These are phyloP conservation scores for Fraxinus paxiana DNA, from an alignment of 305 asterid species.

Conservation along the genomic window DNA sequence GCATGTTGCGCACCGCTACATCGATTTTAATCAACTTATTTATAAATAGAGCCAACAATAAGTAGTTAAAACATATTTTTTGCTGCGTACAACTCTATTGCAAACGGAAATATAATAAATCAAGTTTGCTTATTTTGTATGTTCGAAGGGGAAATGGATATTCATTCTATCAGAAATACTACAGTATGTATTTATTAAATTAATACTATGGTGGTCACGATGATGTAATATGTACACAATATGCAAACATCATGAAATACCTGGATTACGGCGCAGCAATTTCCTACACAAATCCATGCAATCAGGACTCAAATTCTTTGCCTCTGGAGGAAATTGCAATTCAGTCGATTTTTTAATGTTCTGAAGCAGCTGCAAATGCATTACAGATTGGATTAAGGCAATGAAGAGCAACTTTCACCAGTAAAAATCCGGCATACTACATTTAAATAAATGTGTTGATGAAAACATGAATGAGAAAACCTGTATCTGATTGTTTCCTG, in stretches of 20 bases:
- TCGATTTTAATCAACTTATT: background rate
- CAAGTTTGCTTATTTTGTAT: background rate
- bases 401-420: slow-evolving; percentile 14
- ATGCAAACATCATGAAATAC: slow-evolving; percentile 33
- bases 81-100: background rate
- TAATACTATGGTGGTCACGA: background rate
- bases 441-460: background rate
- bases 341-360: slow-evolving; percentile 76
- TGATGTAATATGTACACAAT: background rate
- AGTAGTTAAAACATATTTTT: background rate
- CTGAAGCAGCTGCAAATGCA: slow-evolving; percentile 61
- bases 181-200: background rate
- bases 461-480: slow-evolving; percentile 36
- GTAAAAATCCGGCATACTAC: slow-evolving; percentile 14
- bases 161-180: background rate
- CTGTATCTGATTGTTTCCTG: slow-evolving; percentile 73
- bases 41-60: background rate
- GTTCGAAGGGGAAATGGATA: background rate
- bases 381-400: slow-evolving; percentile 17
- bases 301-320: slow-evolving; percentile 53
- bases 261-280: slow-evolving; percentile 86
- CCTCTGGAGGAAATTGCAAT: slow-evolving; percentile 73
- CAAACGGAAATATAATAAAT: background rate
- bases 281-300: slow-evolving; percentile 80
- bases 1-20: background rate